phyloP scores from a whole-genome alignment of 1,284 basidiomycete species.

The Fomitopsis betulina region DNA sequence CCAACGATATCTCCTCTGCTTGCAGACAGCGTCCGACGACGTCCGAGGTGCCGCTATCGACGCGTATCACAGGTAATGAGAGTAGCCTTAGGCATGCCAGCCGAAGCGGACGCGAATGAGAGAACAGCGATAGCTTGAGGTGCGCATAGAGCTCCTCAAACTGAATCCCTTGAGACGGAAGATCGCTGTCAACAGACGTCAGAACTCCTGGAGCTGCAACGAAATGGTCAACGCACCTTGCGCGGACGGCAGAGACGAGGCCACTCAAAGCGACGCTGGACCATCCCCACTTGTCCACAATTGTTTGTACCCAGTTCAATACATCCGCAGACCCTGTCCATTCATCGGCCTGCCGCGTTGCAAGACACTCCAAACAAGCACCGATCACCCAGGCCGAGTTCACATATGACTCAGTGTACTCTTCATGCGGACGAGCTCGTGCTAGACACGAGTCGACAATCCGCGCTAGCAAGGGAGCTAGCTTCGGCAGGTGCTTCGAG shows the following conservation, averaged over 20 bases:
- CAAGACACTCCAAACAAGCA: constrained; percentile 41
- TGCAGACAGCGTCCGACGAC: constrained; percentile 62
- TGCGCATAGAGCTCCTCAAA: constrained; percentile 44
- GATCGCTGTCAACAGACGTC: not conserved
- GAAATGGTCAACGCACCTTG: constrained; percentile 32
- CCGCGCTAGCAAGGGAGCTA: constrained; percentile 42
- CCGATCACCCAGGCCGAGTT: constrained; percentile 54
- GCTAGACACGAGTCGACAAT: constrained; percentile 45
- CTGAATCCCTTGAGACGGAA: constrained; percentile 15
- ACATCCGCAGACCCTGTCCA: constrained; percentile 46
- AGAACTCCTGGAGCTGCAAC: not conserved
- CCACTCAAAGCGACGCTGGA: constrained; percentile 54
- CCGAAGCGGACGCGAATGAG: constrained; percentile 55
- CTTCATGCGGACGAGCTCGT: constrained; percentile 22
- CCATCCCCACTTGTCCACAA: constrained; percentile 52
- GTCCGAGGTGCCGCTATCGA: constrained; percentile 43
- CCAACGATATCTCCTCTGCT: constrained; percentile 71
- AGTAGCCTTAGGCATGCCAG: constrained; percentile 54
- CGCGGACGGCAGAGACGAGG: constrained; percentile 43
- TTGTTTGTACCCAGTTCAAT: constrained; percentile 38
- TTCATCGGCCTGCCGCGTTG: constrained; percentile 32
- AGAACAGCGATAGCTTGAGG: constrained; percentile 46
- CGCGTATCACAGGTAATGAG: constrained; percentile 38
- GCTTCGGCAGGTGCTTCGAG: constrained; percentile 41
- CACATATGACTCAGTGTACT: constrained; percentile 32